phyloP scores from a whole-genome alignment of 2,329 filamentous ascomycete genomes.

The Sclerotinia subarctica region DNA sequence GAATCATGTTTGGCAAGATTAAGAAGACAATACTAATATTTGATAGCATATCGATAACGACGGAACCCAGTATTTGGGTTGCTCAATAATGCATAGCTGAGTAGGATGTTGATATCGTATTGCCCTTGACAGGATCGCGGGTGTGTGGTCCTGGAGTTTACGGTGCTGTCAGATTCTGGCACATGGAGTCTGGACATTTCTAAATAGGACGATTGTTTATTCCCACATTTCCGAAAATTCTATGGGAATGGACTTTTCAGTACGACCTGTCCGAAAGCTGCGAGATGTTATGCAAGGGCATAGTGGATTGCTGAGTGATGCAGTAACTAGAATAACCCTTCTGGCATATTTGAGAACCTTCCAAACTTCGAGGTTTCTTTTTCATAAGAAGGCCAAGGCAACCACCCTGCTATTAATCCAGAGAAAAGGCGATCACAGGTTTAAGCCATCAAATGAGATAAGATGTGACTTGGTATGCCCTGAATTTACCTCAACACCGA shows the following conservation, averaged over 20 bases:
- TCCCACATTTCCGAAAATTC: background rate
- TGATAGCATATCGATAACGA: background rate
- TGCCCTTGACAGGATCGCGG: background rate
- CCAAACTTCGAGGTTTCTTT: too few relatives aligned
- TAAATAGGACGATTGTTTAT: background rate
- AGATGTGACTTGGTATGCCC: background rate
- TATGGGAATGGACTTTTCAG: background rate
- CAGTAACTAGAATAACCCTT: background rate
- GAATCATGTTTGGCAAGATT: too few relatives aligned
- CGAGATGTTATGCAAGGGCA: background rate
- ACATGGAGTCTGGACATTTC: background rate
- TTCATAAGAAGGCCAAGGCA: background rate
- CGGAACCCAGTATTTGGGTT: background rate
- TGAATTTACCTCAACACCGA: background rate
- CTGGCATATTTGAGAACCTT: background rate
- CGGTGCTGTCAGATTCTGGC: background rate
- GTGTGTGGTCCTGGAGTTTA: background rate
- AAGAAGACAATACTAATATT: background rate
- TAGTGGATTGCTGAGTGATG: background rate
- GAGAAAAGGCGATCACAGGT: background rate
- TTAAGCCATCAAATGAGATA: background rate
- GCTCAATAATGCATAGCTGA: background rate
- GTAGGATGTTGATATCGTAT: background rate
- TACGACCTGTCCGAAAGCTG: too few relatives aligned
- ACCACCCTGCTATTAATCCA: background rate